Evolutionary conservation across 2,329 filamentous ascomycete species (phyloP), one percentile per base, ranked within the genome.

Genomic region (Botryotinia narcissicola): DNA sequence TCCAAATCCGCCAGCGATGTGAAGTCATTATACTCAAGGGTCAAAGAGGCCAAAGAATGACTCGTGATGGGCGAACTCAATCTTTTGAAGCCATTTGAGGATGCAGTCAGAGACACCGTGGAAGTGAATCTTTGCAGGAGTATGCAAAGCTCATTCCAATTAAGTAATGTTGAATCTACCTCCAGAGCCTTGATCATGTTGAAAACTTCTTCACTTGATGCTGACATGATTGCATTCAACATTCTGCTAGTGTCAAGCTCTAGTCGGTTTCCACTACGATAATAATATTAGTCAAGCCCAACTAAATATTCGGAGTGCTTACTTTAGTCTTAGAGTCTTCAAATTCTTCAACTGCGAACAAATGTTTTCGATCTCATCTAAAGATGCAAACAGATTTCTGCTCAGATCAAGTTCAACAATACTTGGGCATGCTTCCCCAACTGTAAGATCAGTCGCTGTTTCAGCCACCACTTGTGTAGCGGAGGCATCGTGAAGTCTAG

Each of bases 331-430:
- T 77, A 98, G 81, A 68, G 84, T 89, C 73, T 84, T 88, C 76
- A 98, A 81, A 32, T 85, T 85, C n/a, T 87, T 86, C 51, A 98
- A 84, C 76, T 92, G 88, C 10, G 84, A 84, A 80, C 93, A 96
- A 57, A 98, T 92, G 3, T 87, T 85, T 29, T 89, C 86, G 16
- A 97, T 86, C 37, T 92, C 89, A 3, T 83, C 83, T 81, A 95
- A 88, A 18, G 83, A 84, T 72, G 90, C 89, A 78, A 98, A 90
- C 48, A 97, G 82, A 81, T 97, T 98, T 69, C 93, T 88, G 79
- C 94, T 94, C 60, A 99, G 82, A 80, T 98, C 95, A 63, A 98
- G 85, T 80, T 97, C 93, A 1, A 87, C 84, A 70, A 97, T 90
- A 78, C 89, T 87, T 1, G 90, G 89, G 71, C 89, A 91, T n/a